These are phyloP conservation scores for Blastobotrys capitulatus DNA, from an alignment of 1,139 yeast genomes.

Conservation along the genomic window DNA sequence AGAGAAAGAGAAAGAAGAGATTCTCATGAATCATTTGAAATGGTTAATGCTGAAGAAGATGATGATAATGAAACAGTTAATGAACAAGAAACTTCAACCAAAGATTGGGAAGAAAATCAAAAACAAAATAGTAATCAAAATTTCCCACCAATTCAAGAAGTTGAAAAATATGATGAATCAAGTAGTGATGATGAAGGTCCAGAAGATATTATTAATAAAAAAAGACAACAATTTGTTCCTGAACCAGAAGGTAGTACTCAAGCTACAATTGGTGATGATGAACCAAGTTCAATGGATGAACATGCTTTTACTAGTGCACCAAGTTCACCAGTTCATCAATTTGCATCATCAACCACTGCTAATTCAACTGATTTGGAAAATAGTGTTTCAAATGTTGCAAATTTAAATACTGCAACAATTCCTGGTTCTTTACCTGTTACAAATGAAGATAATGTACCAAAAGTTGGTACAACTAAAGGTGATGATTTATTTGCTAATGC, in stretches of 20 bases:
- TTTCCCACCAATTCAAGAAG: constrained; percentile 67
- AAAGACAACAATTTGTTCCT: constrained; percentile 11
- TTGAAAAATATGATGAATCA: constrained; percentile 57
- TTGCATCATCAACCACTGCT: constrained; percentile 12
- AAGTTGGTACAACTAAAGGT: constrained; percentile 1
- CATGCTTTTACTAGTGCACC: constrained; percentile 26
- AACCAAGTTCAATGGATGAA: constrained; percentile 8
- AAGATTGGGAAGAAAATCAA: constrained; percentile 13
- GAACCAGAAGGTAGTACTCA: constrained; percentile 5
- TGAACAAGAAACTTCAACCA: constrained; percentile 9
- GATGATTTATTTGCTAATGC: constrained; percentile 27
- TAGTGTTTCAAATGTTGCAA: not conserved
- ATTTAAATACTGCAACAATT: constrained; percentile 12
- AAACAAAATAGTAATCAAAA: constrained; percentile 38
- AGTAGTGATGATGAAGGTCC: constrained; percentile 41
- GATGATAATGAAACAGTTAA: constrained; percentile 8
- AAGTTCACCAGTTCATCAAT: constrained; percentile 19
- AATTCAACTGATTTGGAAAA: not conserved
- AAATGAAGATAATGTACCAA: constrained; percentile 11
- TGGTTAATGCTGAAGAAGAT: not conserved
- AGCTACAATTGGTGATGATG: constrained; percentile 16
- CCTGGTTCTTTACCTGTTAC: constrained; percentile 6
- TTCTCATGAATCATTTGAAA: constrained; percentile 21
- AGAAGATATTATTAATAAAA: constrained; percentile 22
- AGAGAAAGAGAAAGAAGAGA: constrained; percentile 34